Base-by-base conservation (phyloP, 192 early-diverging fungal genomes). In the Gaertneriomyces sp. region DNA sequence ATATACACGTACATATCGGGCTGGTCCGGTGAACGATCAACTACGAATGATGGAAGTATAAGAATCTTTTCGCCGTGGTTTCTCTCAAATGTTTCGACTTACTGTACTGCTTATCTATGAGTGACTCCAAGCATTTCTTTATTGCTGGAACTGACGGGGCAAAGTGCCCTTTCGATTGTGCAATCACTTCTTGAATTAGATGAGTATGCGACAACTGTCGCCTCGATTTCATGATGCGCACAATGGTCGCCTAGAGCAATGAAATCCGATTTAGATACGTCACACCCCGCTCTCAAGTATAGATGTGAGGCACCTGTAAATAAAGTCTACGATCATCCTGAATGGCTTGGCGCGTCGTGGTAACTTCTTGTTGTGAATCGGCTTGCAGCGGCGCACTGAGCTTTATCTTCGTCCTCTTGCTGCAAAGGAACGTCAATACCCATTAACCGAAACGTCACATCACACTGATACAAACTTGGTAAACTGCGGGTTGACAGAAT, bases 141-240 rank as follows among this genome's bases (percentile, higher is more conserved):
- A 94, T 90, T 69, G 89, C 73, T 1, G 84, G 71, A 39, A 94
- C 80, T 39, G 65, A 78, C 9, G 92, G 90, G 8, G 73, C 52
- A 69, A 94, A 94, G 46, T 88, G 78, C 19, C 79, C 64, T 58
- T 81, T 87, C 11, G 87, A 74, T 52, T 86, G 89, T 41, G 81
- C 78, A 64, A 94, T 87, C 12, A 93, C 87, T 54, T 92, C 89
- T 54, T 86, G 76, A 10, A 94, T 78, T 38, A 94, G 71, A 53
- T 81, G 77, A n/a, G 74, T 72, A 71, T 94, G 91, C 10, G 70
- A 67, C 46, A 92, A 52, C 17, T 80, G 70, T 61, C 87, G 74
- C 6, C 90, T 80, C 0, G 91, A 79, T 73, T 94, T 94, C 87
- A 94, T 90, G 17, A 94, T 83, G 17, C 92, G 82, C 0, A 94